A percentile compares a stretch with the other conserved stretches of the same genome.
These are phyloP conservation scores for Naganishia friedmannii DNA, from an alignment of 768 basidiomycete species.

Conservation along the genomic window DNA sequence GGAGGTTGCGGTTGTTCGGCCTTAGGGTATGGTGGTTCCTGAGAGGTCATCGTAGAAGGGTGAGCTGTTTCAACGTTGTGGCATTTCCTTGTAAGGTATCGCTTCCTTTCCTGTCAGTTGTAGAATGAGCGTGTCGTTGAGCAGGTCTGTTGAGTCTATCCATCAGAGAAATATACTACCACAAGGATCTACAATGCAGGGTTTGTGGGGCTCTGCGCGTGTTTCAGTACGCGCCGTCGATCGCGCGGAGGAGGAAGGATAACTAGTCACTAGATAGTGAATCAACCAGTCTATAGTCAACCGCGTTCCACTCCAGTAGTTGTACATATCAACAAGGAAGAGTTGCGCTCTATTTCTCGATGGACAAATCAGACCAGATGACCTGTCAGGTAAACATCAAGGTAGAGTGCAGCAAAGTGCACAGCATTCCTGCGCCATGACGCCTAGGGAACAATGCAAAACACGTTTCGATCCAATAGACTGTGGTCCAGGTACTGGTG, in stretches of 20 bases:
- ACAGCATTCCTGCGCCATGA: background rate
- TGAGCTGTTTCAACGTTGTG: background rate
- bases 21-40: background rate
- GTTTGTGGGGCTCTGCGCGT: no score
- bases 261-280: background rate
- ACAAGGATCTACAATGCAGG: background rate
- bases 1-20: background rate
- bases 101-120: no score
- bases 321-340: background rate
- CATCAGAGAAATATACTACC: no score
- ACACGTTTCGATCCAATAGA: conserved; percentile 1
- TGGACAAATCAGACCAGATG: background rate
- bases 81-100: no score
- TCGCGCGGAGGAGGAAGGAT: background rate
- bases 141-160: no score
- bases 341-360: background rate
- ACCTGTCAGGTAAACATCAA: no score
- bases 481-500: no score
- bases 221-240: conserved; percentile 3
- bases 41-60: background rate
- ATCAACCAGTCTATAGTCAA: background rate
- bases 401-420: background rate
- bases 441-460: no score
- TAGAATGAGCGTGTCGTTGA: no score
- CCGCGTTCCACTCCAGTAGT: background rate